Conservation (phyloP, 1,284 basidiomycete genomes). For the Ganoderma sp. region DNA sequence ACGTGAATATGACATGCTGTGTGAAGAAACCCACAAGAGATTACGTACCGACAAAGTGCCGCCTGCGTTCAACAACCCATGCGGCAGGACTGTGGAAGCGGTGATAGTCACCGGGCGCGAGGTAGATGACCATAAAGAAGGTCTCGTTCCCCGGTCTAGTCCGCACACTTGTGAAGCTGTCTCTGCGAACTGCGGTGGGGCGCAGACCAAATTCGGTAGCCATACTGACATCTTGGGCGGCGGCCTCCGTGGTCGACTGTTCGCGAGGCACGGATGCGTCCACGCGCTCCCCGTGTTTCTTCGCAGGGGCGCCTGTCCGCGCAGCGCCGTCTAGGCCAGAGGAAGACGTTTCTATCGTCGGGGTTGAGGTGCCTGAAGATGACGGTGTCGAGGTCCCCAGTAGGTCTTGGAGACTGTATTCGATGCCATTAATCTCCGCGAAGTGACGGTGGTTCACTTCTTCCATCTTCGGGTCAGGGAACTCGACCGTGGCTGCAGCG, state of each 20-base stretch:
- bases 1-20: background rate
- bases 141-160: conserved; percentile 79
- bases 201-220: conserved; percentile 70
- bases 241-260: conserved; percentile 56
- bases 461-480: conserved; percentile 56
- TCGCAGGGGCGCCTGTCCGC: conserved; percentile 43
- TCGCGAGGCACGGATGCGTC: conserved; percentile 70
- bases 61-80: conserved; percentile 96
- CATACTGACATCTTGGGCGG: conserved; percentile 70
- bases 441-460: conserved; percentile 87
- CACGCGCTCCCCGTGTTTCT: conserved; percentile 64
- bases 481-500: conserved; percentile 49
- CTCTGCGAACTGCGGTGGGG: conserved; percentile 47
- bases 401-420: conserved; percentile 90
- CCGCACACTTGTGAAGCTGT: conserved; percentile 50
- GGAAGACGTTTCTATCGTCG: conserved; percentile 27
- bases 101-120: conserved; percentile 98
- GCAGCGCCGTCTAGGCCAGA: conserved; percentile 19
- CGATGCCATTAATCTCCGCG: conserved; percentile 96
- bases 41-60: conserved; percentile 87
- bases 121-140: conserved; percentile 95
- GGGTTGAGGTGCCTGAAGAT: conserved; percentile 39
- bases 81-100: conserved; percentile 95
- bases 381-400: conserved; percentile 56
- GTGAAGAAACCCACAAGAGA: background rate